Percentiles rank a stretch among this genome's conserved stretches.
Conservation (phyloP, 2,329 filamentous ascomycete genomes). For the Blastomyces gilchristii region DNA sequence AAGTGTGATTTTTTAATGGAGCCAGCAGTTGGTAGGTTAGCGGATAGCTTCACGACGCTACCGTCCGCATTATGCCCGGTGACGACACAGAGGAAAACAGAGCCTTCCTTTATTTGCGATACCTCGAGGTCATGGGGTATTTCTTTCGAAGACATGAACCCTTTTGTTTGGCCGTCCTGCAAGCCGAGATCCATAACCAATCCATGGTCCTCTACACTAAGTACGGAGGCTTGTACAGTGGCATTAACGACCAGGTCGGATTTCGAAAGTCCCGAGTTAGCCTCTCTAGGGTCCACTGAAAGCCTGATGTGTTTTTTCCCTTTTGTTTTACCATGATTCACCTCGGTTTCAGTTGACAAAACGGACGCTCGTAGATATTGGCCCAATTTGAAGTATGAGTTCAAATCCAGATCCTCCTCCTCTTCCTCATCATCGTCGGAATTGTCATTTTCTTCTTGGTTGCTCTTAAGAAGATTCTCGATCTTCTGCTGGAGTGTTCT, state of each 20-base stretch:
- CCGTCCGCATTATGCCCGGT: slow-evolving; percentile 64
- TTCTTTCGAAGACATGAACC: slow-evolving; percentile 79
- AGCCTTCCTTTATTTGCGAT: slow-evolving; percentile 64
- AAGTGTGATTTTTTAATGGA: slow-evolving; percentile 55
- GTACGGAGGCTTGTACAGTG: slow-evolving; percentile 76
- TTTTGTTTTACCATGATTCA: slow-evolving; percentile 45
- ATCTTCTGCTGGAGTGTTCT: slow-evolving; percentile 65
- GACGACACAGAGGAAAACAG: slow-evolving; percentile 75
- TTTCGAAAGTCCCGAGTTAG: slow-evolving; percentile 64
- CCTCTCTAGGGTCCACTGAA: slow-evolving; percentile 65
- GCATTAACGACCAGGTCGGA: slow-evolving; percentile 64
- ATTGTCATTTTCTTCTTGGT: slow-evolving; percentile 46
- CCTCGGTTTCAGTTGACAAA: slow-evolving; percentile 58
- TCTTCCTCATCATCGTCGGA: slow-evolving; percentile 32
- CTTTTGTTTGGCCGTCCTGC: slow-evolving; percentile 51
- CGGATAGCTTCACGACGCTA: slow-evolving; percentile 77
- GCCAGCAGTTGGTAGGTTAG: slow-evolving; percentile 58
- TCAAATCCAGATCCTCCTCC: slow-evolving; percentile 60
- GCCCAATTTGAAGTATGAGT: slow-evolving; percentile 65
- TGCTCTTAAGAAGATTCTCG: slow-evolving; percentile 51
- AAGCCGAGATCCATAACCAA: slow-evolving; percentile 87
- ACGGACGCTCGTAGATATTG: slow-evolving; percentile 85
- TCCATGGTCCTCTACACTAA: slow-evolving; percentile 92
- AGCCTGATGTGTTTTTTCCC: slow-evolving; percentile 76
- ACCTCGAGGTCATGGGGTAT: slow-evolving; percentile 57